Base-by-base conservation (phyloP, 257 asterid species). In the Striga asiatica region DNA sequence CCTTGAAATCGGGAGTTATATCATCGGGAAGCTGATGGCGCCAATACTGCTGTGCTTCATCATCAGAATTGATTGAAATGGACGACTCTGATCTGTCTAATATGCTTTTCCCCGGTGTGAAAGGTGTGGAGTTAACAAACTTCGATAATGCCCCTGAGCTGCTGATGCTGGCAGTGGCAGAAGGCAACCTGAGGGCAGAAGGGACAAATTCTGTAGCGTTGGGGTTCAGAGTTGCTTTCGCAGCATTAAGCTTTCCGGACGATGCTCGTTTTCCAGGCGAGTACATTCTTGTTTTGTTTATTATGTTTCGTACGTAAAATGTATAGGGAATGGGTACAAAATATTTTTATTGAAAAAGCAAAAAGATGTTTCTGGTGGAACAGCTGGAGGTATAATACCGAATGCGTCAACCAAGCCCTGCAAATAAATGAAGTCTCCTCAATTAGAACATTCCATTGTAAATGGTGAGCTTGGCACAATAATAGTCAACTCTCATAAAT, bases 131-230 rank as follows among this genome's bases (percentile, higher is more conserved):
- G 24, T 59, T 56, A 13, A 71, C 56, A 45, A 74, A 67, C 61
- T 79, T 88, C 46, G 95, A 65, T 18, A 78, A 64, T 34, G 77
- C 74, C 24, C 79, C 96, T 12, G 68, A 64, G 54, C 67, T 63
- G 24, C 61, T 62, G 50, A 58, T 21, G 60, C 69, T 67, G 24
- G 81, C 78, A 51, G 67, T 67, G 24, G 81, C 78, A 51, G 76
- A 41, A 32, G 88, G 78, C 50, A 95, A 74, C 60, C 87, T 76
- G 64, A 93, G 83, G 71, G 94, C 71, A 58, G 69, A 79, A 29
- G 99, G 99, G 35, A 88, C 77, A 69, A 93, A 93, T 68, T 88
- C 99, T 20, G 96, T 92, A 23, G 99, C 99, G 54, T 93, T 79
- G 48, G 99, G 99, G 60, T 93, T 93, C 81, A 93, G 73, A 45